These are phyloP conservation scores for Trichosporon inkin DNA, from an alignment of 1,284 basidiomycete genomes.

Conservation along the genomic window DNA sequence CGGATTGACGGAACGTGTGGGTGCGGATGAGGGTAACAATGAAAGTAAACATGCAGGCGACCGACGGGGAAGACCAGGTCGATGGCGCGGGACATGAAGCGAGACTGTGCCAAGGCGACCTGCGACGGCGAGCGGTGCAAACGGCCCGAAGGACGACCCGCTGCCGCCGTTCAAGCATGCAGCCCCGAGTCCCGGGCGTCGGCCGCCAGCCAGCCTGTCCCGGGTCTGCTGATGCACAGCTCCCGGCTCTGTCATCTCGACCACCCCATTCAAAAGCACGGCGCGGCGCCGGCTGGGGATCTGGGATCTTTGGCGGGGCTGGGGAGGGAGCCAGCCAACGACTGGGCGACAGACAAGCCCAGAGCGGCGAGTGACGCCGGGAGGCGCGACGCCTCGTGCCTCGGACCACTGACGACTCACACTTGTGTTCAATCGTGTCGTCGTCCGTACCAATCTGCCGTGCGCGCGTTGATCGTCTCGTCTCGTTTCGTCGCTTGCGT, in stretches of 20 bases:
- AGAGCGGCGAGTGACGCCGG: slow-evolving; percentile 6
- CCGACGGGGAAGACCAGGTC: not conserved
- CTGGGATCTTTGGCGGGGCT: not conserved
- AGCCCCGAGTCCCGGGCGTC: not conserved
- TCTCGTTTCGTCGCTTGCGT: slow-evolving; percentile 1
- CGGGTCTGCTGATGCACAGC: slow-evolving; percentile 1
- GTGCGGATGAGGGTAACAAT: not conserved
- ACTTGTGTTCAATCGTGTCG: slow-evolving; percentile 2
- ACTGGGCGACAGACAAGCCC: not conserved
- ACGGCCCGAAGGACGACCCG: not conserved
- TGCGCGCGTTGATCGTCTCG: not conserved
- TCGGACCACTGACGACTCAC: slow-evolving; percentile 6
- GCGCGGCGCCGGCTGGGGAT: not conserved
- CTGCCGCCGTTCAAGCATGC: not conserved
- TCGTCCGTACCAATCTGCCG: not conserved
- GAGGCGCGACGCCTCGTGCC: slow-evolving; percentile 7
- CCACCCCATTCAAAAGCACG: too few species aligned
- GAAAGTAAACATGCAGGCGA: slow-evolving; percentile 2
- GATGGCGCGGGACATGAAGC: too few species aligned
- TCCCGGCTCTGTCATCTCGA: not conserved
- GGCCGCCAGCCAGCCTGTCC: not conserved
- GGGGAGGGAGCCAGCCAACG: not conserved
- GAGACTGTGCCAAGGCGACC: not conserved
- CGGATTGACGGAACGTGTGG: not conserved
- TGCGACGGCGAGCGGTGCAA: not conserved